phyloP scores from a whole-genome alignment of 169 alveolate species.

The Plasmodium adleri region DNA sequence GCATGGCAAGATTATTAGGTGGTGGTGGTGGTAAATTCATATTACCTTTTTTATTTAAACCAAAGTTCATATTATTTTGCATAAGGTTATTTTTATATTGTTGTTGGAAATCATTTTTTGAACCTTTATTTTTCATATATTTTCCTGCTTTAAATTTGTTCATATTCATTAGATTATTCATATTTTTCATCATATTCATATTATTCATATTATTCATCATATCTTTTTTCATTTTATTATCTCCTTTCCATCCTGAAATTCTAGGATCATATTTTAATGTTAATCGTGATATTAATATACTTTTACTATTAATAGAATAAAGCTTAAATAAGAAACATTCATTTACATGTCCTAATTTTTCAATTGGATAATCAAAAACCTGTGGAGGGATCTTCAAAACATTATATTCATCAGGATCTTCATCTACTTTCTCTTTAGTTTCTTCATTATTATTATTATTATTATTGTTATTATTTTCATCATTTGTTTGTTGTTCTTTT shows the following conservation, averaged over 20 bases:
- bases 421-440: conserved; percentile 9
- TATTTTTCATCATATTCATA: conserved; percentile 17
- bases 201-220: conserved; percentile 23
- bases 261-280: conserved; percentile 81
- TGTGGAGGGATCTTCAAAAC: conserved; percentile 79
- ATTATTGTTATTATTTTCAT: neutral
- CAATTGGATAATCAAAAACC: conserved; percentile 75
- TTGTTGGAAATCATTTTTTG: conserved; percentile 74
- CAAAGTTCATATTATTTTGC: conserved; percentile 71
- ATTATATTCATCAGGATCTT: conserved; percentile 79
- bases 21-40: conserved; percentile 76
- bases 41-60: conserved; percentile 71
- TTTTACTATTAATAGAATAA: conserved; percentile 66
- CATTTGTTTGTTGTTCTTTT: neutral
- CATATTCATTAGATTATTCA: neutral
- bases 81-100: conserved; percentile 63
- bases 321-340: conserved; percentile 78
- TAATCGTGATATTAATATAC: conserved; percentile 67
- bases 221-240: conserved; percentile 61
- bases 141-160: conserved; percentile 54
- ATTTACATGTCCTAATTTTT: conserved; percentile 80
- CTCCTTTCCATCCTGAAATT: conserved; percentile 79
- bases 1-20: conserved; percentile 54
- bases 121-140: conserved; percentile 29
- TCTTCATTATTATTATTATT: neutral